Base-by-base conservation (phyloP, 805 yeast species). In the Maudiozyma saulgeensis region DNA sequence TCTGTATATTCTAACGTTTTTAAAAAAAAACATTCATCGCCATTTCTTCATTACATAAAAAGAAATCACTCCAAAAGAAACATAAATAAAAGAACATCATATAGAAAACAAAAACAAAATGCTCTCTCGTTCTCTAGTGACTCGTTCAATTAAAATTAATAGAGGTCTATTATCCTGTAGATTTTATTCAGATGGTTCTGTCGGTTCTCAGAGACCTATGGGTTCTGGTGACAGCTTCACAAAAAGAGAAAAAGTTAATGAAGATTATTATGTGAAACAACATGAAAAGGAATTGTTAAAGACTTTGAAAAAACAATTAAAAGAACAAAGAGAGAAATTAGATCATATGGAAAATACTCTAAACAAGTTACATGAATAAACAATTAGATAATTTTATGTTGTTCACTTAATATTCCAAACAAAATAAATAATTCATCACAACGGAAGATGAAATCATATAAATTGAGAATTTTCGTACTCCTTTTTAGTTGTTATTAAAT, bases 241-340 rank as follows among this genome's bases (percentile, higher is more conserved):
- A 60, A 87, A 89, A 68, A 89, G 95, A 68, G 99, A 93, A 77
- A 84, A 79, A 72, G 96, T 96, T 55, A 82, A 82, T 66, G 99
- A 91, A 75, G 88, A 84, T 67, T 76, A 74, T 61, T 90, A 81
- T 74, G 75, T 89, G 70, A 87, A 80, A 71, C 82, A 87, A 73
- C 96, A 85, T 66, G 96, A 91, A 75, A 84, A 83, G 66, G 96
- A 88, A 69, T 88, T 84, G 75, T 75, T 89, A 67, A 81, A 79
- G 63, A 77, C 78, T 45, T 79, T 89, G 68, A 84, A 75, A 68
- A 88, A 84, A 67, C 79, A 84, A 63, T 76, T 89, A 68, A 79
- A 82, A 68, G 75, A 84, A 72, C 93, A 82, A 67, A 82, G 81
- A 75, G 75, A 78, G 54, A 77, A 80, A 63, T 66, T 81, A 57